Evolutionary conservation across 306 rosid species (phyloP).

Genomic region (Senna siamea): DNA sequence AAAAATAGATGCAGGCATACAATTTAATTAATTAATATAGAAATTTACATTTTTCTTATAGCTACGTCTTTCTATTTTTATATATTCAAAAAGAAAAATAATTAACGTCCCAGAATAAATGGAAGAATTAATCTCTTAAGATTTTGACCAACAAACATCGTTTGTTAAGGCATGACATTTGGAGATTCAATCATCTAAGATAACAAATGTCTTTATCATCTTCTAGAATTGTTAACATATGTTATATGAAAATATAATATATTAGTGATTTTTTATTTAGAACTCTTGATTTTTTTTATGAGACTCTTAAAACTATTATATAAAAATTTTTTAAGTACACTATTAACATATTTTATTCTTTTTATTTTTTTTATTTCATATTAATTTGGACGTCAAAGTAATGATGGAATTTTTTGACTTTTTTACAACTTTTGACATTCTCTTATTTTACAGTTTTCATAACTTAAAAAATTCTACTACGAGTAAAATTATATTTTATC

Average conservation of each 20-base stretch:
- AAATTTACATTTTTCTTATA: neutral
- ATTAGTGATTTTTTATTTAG: neutral
- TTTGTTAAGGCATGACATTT: neutral
- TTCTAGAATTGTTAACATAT: neutral
- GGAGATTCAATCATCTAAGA: constrained; percentile 7
- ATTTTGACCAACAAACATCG: neutral
- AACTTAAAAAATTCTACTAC: too few relatives aligned
- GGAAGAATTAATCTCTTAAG: constrained; percentile 24
- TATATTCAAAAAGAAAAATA: neutral
- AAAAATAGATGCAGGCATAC: neutral
- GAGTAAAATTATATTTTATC: too few relatives aligned
- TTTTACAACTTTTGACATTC: too few relatives aligned
- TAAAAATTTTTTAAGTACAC: too few relatives aligned
- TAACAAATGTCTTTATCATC: neutral
- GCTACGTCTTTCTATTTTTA: neutral
- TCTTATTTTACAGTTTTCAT: too few relatives aligned
- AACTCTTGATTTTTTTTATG: neutral
- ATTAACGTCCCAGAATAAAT: neutral
- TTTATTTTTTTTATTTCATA: too few relatives aligned
- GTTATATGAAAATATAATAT: too few relatives aligned
- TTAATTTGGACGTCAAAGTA: too few relatives aligned
- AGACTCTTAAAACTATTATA: too few relatives aligned
- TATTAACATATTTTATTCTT: too few relatives aligned
- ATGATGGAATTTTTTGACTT: too few relatives aligned
- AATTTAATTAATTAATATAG: neutral